These are phyloP conservation scores for Oryza glumipatula DNA, from an alignment of 176 grass and related monocot genomes.

Conservation along the genomic window DNA sequence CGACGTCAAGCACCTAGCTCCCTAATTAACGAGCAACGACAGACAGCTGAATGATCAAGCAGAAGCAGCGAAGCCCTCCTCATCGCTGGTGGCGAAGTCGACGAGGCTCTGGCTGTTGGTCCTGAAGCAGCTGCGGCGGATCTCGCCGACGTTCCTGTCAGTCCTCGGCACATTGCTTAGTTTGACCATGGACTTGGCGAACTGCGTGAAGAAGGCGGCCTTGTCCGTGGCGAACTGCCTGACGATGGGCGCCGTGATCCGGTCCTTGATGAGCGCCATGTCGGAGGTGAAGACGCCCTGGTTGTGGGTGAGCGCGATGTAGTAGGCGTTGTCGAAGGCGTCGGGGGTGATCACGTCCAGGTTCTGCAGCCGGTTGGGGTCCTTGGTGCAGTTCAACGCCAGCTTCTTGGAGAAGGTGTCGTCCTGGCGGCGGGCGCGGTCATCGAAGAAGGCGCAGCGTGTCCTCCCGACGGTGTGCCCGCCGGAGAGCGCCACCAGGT, in stretches of 20 bases:
- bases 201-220: conserved; percentile 47
- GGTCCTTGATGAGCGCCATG: conserved; percentile 37
- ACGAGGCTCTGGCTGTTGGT: neutral
- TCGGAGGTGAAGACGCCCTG: conserved; percentile 49
- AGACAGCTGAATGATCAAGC: neutral
- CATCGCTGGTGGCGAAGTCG: neutral
- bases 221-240: neutral
- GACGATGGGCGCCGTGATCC: neutral
- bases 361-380: neutral
- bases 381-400: neutral
- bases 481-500: conserved; percentile 52
- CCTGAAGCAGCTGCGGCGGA: conserved; percentile 35
- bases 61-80: neutral
- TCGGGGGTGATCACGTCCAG: conserved; percentile 25
- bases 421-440: conserved; percentile 23
- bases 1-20: too few relatives aligned
- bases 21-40: too few relatives aligned
- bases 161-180: conserved; percentile 27
- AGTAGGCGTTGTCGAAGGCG: conserved; percentile 55
- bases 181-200: conserved; percentile 41
- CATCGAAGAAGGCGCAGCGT: conserved; percentile 27
- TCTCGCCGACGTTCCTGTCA: conserved; percentile 29
- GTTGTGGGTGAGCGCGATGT: conserved; percentile 16
- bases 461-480: conserved; percentile 49
- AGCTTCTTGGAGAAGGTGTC: conserved; percentile 36